Evolutionary conservation across 768 basidiomycete genomes (phyloP).

Genomic region (Cystofilobasidium bisporidii): DNA sequence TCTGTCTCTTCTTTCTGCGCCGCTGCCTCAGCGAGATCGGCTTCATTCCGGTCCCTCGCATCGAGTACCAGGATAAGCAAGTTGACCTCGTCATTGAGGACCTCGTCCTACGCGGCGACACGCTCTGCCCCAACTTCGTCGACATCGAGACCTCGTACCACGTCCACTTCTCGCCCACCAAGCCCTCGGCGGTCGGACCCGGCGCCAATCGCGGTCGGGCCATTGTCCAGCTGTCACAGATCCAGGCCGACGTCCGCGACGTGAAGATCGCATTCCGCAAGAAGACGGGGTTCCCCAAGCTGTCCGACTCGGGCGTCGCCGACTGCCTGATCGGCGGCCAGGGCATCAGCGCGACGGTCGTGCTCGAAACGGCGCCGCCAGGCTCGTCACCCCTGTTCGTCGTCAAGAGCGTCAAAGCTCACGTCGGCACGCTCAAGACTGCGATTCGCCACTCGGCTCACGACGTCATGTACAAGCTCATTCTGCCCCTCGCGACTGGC

Average conservation of each 20-base stretch:
- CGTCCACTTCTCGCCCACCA: slow-evolving; percentile 75
- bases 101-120: slow-evolving; percentile 64
- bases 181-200: slow-evolving; percentile 44
- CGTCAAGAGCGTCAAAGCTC: background rate
- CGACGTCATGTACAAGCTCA: background rate
- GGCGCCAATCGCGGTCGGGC: background rate
- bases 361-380: background rate
- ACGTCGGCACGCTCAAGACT: slow-evolving; percentile 7
- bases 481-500: background rate
- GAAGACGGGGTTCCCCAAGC: slow-evolving; percentile 62
- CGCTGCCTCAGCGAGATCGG: slow-evolving; percentile 48
- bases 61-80: slow-evolving; percentile 80
- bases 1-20: too few relatives aligned
- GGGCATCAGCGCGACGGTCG: background rate
- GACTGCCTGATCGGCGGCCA: slow-evolving; percentile 40
- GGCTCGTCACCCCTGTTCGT: background rate
- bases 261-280: slow-evolving; percentile 65
- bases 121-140: slow-evolving; percentile 58
- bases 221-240: slow-evolving; percentile 65
- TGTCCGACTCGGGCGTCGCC: slow-evolving; percentile 39
- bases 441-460: background rate
- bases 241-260: slow-evolving; percentile 51
- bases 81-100: slow-evolving; percentile 90
- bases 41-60: slow-evolving; percentile 57
- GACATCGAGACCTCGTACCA: slow-evolving; percentile 63